Conservation (phyloP, 352 stramenopile genomes). For the Phytophthora megakarya region DNA sequence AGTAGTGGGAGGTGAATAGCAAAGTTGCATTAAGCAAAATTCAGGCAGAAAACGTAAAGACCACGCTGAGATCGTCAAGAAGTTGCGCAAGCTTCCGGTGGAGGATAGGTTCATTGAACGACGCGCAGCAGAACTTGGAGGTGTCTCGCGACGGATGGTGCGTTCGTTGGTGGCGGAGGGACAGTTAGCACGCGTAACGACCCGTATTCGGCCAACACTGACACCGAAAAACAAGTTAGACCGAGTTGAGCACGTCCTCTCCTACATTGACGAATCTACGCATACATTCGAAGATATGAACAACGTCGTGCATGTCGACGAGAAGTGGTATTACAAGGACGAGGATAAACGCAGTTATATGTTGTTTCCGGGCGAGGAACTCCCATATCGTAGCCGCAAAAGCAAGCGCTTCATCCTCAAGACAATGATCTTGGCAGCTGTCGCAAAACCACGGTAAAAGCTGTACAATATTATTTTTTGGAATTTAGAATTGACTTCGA, state of each 20-base stretch:
- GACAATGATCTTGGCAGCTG: slow-evolving; percentile 1
- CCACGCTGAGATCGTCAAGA: no score
- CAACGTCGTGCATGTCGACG: slow-evolving; percentile 1
- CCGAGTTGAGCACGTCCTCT: neutral
- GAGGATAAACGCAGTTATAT: neutral
- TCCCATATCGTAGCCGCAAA: neutral
- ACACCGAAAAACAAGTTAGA: neutral
- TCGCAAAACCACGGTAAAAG: neutral
- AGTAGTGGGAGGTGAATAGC: neutral
- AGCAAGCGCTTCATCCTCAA: slow-evolving; percentile 15
- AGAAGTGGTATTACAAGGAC: slow-evolving; percentile 14
- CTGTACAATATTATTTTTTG: no score
- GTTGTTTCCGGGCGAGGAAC: neutral
- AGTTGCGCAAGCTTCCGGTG: neutral
- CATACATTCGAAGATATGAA: neutral
- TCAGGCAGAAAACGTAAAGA: neutral
- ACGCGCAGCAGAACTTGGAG: neutral
- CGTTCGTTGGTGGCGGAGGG: neutral
- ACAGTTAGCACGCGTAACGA: neutral
- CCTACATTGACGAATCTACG: neutral
- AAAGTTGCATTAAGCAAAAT: neutral
- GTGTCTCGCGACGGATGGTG: neutral
- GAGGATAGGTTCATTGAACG: neutral
- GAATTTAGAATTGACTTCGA: no score
- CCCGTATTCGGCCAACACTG: neutral